Base-by-base conservation (phyloP, 495 filamentous ascomycete genomes). In the Podospora pseudopauciseta region DNA sequence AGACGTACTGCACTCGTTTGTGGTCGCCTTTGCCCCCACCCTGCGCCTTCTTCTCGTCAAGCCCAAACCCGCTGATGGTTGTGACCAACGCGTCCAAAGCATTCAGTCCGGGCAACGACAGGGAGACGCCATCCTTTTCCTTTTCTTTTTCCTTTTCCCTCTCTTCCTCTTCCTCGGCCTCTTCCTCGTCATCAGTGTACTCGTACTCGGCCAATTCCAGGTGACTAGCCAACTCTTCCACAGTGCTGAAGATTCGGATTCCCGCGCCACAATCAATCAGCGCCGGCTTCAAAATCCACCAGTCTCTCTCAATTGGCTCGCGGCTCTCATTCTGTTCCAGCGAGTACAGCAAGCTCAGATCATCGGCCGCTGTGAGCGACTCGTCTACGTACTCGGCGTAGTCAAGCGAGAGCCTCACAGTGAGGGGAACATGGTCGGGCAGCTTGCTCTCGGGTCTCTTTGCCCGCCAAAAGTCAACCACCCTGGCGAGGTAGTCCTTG, bases 281-380 rank as follows among this genome's bases (percentile, higher is more conserved):
- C 0, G 90, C 86, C 0, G 91, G 91, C 70, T 94, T 94, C 49
- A 93, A 77, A 65, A 93, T 92, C 91, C 91, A 94, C 89, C 90
- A 94, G 75, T 90, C 87, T 27, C 83, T 83, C 69, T 90, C 83
- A 1, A 77, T 69, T 5, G 79, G 75, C 2, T 74, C 68, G 34
- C 63, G 68, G 20, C 19, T 44, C 11, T 77, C 79, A 73, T 91
- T 91, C 32, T 80, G 82, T 32, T 80, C 82, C 58, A 91, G 84
- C 28, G 86, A 87, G 54, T 89, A 89, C 26, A 83, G 82, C 26
- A 74, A 66, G 26, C 64, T 67, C 32, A 94, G 78, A 75, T 92
- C 91, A 65, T 83, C 93, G 13, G 88, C 88, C 64, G 93, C 91
- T 5, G 86, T 77, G 5, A 94, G 79, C 2, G 91, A 90, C 58